These are phyloP conservation scores for Albugo candida DNA, from an alignment of 352 stramenopile species.

Conservation along the genomic window DNA sequence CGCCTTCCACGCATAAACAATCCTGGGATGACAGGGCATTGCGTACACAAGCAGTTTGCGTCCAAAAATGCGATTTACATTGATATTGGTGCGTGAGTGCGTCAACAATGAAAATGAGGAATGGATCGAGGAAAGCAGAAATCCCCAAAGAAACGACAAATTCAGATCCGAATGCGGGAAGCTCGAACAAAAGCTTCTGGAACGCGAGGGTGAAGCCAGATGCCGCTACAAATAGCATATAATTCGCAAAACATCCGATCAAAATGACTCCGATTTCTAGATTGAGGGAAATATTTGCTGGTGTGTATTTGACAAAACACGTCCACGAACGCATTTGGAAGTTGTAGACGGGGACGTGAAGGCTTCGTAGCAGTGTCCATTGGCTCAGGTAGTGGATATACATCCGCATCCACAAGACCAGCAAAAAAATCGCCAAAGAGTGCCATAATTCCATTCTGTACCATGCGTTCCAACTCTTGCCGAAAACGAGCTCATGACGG, in stretches of 20 bases:
- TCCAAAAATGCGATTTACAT: conserved; percentile 17
- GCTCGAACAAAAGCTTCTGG: conserved; percentile 29
- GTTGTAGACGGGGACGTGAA: conserved; percentile 60
- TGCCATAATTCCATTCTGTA: conserved; percentile 69
- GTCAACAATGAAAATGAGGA: conserved; percentile 67
- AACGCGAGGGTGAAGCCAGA: conserved; percentile 17
- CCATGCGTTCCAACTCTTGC: conserved; percentile 30
- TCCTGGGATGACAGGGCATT: conserved; percentile 3
- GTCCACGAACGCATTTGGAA: conserved; percentile 37
- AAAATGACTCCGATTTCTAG: conserved; percentile 54
- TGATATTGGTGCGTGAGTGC: conserved; percentile 52
- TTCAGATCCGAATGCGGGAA: conserved; percentile 50
- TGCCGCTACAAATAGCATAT: conserved; percentile 25
- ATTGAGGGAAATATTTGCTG: conserved; percentile 27
- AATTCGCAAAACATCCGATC: conserved; percentile 31
- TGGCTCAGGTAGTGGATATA: conserved; percentile 81
- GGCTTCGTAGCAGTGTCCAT: conserved; percentile 54
- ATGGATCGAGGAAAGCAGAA: conserved; percentile 55
- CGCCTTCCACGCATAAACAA: conserved; percentile 53
- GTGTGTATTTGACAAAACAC: conserved; percentile 78
- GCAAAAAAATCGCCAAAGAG: conserved; percentile 23
- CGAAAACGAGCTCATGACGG: conserved; percentile 54
- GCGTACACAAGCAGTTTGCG: background rate
- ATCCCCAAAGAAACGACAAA: conserved; percentile 67
- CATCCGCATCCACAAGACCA: conserved; percentile 72